Evolutionary conservation across 805 yeast genomes (phyloP).

Genomic region (Millerozyma miso): DNA sequence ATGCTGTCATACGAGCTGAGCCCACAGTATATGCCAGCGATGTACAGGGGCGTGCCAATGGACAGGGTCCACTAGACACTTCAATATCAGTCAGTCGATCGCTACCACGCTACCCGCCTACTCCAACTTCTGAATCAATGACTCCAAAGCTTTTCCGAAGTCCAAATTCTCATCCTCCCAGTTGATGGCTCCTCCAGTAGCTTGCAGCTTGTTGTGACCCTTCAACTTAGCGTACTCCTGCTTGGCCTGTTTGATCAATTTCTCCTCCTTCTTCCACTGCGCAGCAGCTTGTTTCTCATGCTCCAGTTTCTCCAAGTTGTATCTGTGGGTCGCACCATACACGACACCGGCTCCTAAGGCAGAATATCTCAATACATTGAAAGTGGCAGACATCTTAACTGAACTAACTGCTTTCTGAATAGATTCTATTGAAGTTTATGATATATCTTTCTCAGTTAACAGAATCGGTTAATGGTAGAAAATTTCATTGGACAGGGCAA

Average conservation of each 20-base stretch:
- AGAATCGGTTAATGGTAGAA: conserved; percentile 2
- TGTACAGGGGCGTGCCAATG: background rate
- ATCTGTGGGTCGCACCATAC: conserved; percentile 86
- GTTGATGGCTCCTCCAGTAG: conserved; percentile 46
- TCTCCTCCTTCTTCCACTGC: conserved; percentile 61
- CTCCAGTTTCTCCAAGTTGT: conserved; percentile 58
- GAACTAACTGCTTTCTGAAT: background rate
- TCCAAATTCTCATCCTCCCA: conserved; percentile 91
- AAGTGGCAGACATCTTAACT: conserved; percentile 27
- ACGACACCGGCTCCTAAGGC: conserved; percentile 83
- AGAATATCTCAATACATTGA: conserved; percentile 87
- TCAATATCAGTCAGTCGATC: background rate
- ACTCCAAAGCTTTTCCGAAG: conserved; percentile 64
- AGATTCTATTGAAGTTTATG: background rate
- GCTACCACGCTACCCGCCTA: conserved; percentile 9
- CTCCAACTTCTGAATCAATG: conserved; percentile 55
- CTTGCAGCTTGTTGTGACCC: conserved; percentile 28
- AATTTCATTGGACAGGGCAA: conserved; percentile 8
- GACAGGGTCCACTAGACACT: background rate
- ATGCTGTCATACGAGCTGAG: background rate
- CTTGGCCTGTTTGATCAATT: conserved; percentile 83
- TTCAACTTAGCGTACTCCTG: conserved; percentile 73
- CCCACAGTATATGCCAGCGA: background rate
- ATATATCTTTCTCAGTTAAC: background rate
- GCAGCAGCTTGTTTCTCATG: conserved; percentile 52